Conservation (phyloP, 176 grass and related monocot genomes). For the Rhipidocladum racemiflorum region DNA sequence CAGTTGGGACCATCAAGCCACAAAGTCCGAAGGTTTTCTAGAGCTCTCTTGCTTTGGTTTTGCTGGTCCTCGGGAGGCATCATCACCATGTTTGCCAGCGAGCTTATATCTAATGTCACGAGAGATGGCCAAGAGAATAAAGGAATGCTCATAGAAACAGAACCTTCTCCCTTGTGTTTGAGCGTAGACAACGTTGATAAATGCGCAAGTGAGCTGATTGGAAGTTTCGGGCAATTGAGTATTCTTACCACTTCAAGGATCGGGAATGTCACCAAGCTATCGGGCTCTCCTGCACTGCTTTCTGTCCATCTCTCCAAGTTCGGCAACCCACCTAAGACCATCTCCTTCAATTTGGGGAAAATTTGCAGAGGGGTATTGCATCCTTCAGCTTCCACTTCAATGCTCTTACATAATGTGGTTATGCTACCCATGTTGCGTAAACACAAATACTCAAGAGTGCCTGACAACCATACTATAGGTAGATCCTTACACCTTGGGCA, state of each 20-base stretch:
- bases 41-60: not conserved
- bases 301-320: slow-evolving; percentile 10
- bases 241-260: not conserved
- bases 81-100: not conserved
- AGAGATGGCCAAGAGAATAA: not conserved
- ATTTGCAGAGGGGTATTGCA: not conserved
- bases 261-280: not conserved
- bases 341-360: not conserved
- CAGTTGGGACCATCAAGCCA: rapidly evolving
- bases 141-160: not conserved
- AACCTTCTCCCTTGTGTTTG: rapidly evolving
- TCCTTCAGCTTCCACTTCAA: not conserved
- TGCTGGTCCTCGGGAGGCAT: not conserved
- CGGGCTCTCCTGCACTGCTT: not conserved
- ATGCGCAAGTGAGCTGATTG: not conserved
- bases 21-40: not conserved
- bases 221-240: not conserved
- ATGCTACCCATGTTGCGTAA: not conserved
- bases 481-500: not conserved
- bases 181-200: not conserved
- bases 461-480: not conserved
- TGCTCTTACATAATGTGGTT: not conserved
- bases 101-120: not conserved
- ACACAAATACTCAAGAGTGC: not conserved
- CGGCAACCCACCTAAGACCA: rapidly evolving